Conservation (phyloP, 805 yeast species). For the Saturnispora diversa region DNA sequence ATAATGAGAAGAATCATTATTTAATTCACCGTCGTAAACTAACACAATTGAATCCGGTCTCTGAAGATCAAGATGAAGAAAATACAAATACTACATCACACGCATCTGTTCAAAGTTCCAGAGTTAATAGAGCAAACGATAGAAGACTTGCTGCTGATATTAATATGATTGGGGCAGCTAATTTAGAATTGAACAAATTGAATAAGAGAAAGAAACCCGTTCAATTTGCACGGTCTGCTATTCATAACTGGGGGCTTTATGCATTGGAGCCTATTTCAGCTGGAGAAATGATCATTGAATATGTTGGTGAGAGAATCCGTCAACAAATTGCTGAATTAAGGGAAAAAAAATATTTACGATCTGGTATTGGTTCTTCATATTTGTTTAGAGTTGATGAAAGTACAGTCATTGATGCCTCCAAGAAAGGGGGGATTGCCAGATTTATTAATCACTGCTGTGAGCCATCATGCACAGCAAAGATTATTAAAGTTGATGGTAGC, state of each 20-base stretch:
- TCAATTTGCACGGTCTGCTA: conserved; percentile 93
- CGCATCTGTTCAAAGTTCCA: conserved; percentile 54
- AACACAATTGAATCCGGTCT: conserved; percentile 60
- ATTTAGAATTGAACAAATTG: conserved; percentile 75
- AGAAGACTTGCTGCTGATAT: conserved; percentile 87
- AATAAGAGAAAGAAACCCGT: conserved; percentile 89
- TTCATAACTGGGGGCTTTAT: conserved; percentile 96
- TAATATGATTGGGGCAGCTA: conserved; percentile 74
- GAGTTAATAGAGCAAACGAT: conserved; percentile 79
- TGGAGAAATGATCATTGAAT: conserved; percentile 94
- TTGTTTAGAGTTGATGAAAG: conserved; percentile 88
- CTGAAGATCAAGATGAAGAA: conserved; percentile 45
- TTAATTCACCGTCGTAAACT: conserved; percentile 72
- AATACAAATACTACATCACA: conserved; percentile 19
- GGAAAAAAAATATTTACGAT: conserved; percentile 73
- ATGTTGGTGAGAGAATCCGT: conserved; percentile 90
- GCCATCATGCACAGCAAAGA: conserved; percentile 96
- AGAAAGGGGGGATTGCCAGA: conserved; percentile 93
- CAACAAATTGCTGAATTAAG: conserved; percentile 92
- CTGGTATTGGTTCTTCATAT: conserved; percentile 94
- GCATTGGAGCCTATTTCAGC: conserved; percentile 95
- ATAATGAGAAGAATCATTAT: conserved; percentile 63
- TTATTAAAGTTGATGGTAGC: conserved; percentile 88
- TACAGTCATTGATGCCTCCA: conserved; percentile 94
- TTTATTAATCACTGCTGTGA: conserved; percentile 96